A percentile compares a stretch with the other conserved stretches of the same genome.
Evolutionary conservation across 176 grass and related monocot species (phyloP).

Genomic region (Juncus inflexus): DNA sequence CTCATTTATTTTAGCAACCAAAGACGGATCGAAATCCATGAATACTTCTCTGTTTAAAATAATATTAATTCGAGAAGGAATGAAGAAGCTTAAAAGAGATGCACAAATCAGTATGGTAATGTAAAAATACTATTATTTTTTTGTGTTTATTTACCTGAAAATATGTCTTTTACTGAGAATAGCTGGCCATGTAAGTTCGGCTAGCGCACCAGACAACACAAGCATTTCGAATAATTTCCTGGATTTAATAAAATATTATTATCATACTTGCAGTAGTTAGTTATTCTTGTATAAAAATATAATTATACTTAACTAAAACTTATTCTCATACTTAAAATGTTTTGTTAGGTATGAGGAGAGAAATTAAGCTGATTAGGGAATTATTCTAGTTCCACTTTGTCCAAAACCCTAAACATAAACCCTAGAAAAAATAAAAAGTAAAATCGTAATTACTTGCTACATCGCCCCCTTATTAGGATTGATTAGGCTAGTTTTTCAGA

Average conservation of each 20-base stretch:
- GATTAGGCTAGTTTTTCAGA: no score
- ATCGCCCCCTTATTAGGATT: no score
- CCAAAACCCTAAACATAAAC: no score
- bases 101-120: background rate
- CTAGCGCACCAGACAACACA: slow-evolving; percentile 81
- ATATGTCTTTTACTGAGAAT: slow-evolving; percentile 83
- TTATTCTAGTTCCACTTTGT: no score
- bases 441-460: no score
- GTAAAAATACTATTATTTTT: background rate
- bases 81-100: background rate
- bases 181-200: slow-evolving; percentile 81
- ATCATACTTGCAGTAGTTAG: no score
- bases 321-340: no score
- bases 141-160: slow-evolving; percentile 52
- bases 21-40: slow-evolving; percentile 84
- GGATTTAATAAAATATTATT: slow-evolving; percentile 22
- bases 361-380: no score
- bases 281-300: no score
- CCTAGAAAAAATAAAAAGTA: no score
- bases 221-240: slow-evolving; percentile 95
- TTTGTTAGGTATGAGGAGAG: no score
- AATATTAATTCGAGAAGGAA: slow-evolving; percentile 9
- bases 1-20: slow-evolving; percentile 78
- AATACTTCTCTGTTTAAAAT: slow-evolving; percentile 66
- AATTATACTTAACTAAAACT: no score